phyloP scores from a whole-genome alignment of 306 rosid genomes.

The Luffa acutangula region DNA sequence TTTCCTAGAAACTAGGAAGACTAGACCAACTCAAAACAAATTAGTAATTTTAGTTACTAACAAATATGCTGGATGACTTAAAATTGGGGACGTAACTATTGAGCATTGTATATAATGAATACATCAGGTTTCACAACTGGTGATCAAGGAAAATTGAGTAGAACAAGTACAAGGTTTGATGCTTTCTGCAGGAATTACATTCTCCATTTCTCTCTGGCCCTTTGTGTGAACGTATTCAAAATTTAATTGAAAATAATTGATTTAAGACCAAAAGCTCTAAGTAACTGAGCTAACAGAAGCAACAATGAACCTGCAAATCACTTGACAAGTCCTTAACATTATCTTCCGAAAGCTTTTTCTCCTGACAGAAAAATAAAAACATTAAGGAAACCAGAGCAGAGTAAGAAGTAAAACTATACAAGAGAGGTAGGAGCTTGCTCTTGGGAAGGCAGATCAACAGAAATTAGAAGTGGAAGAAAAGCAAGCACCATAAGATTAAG shows the following conservation, averaged over 20 bases:
- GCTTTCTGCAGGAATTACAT: not conserved
- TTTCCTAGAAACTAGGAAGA: too few relatives aligned
- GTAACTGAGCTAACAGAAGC: not conserved
- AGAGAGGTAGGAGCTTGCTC: not conserved
- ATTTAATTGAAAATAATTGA: not conserved
- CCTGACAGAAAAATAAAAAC: conserved; percentile 32
- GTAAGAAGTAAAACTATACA: conserved; percentile 4
- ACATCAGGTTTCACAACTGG: not conserved
- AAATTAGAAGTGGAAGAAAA: conserved; percentile 5
- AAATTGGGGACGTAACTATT: not conserved
- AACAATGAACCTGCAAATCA: conserved; percentile 78
- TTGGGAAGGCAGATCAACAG: not conserved
- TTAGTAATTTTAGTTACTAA: too few relatives aligned
- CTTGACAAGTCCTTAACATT: conserved; percentile 73
- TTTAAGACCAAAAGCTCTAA: not conserved
- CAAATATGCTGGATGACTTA: not conserved
- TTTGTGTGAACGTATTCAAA: not conserved
- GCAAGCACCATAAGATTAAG: conserved; percentile 9
- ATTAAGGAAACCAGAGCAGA: conserved; percentile 9
- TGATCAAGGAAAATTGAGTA: not conserved
- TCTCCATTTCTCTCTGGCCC: not conserved
- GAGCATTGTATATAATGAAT: not conserved
- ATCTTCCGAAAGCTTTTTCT: conserved; percentile 84
- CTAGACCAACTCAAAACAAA: too few relatives aligned
- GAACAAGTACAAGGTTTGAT: not conserved